Base-by-base conservation (phyloP, 2,329 filamentous ascomycete genomes). In the Ascochyta lentis region DNA sequence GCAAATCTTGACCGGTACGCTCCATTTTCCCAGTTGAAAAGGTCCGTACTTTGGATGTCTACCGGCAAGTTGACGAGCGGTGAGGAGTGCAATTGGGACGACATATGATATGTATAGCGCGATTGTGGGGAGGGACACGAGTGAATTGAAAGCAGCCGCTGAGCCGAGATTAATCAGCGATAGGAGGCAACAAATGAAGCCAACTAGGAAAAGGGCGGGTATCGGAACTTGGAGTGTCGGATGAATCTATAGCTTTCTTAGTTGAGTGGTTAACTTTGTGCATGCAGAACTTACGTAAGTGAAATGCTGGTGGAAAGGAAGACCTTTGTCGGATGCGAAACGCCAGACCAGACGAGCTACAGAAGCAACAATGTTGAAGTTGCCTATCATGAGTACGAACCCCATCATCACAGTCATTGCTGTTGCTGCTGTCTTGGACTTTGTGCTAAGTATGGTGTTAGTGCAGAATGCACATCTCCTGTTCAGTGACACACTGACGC, bases 271-370 rank as follows among this genome's bases (percentile, higher is more conserved):
- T 31, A 3, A 1, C 3, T 6, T 15, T 13, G 27, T 15, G 6
- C 10, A 12, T 4, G 6, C 8, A 31, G 1, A 6, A 31, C 29
- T 13, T 31, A 31, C 66, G 39, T 71, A 64, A 41, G 73, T 65
- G 49, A 78, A 72, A 48, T 58, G 61, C 6, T 56, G 44, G 22
- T 69, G 76, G 33, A 70, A 72, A 0, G 79, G 79, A 0, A 82
- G 62, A 6, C 78, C 81, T 3, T 78, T 78, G 50, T 83, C 81
- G 4, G 77, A 67, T 12, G 80, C 77, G 71, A 81, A 83, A 0
- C 78, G 78, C 81, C 81, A 83, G 0, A 79, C 78, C 1, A 83
- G 64, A 3, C 81, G 77, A 0, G 79, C 80, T 0, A 78, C 78
- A 0, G 80, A 81, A 0, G 81, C 79, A 2, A 81, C 71, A 33